Evolutionary conservation across 2,329 filamentous ascomycete species (phyloP).

Genomic region (Neonectria magnoliae): DNA sequence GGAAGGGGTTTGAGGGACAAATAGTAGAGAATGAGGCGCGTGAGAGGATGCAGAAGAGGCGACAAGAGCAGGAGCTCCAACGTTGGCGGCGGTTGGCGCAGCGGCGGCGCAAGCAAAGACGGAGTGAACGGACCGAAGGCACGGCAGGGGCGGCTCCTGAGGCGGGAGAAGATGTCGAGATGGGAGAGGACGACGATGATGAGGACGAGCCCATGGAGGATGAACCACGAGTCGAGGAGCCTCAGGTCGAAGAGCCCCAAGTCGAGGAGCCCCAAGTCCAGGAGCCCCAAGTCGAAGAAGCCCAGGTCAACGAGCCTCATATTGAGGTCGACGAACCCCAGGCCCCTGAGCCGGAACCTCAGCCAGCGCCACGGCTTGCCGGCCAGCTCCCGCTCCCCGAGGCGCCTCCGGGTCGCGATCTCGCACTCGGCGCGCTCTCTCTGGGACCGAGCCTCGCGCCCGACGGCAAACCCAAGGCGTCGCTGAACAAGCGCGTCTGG

Average conservation of each 20-base stretch:
- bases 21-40: slow-evolving; percentile 4
- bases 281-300: not conserved
- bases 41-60: slow-evolving; percentile 1
- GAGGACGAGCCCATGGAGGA: not conserved
- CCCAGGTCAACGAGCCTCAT: not conserved
- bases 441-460: not conserved
- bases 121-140: not conserved
- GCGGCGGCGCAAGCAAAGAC: slow-evolving; percentile 11
- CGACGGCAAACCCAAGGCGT: slow-evolving; percentile 7
- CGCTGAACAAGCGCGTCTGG: slow-evolving; percentile 33
- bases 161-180: slow-evolving; percentile 1
- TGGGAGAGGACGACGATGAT: not conserved
- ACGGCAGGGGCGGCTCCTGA: not conserved
- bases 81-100: slow-evolving; percentile 3
- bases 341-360: not conserved
- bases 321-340: too few relatives aligned
- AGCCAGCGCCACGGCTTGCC: too few relatives aligned
- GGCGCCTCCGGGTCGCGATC: not conserved
- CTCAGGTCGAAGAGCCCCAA: too few relatives aligned
- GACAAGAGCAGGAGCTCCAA: slow-evolving; percentile 1
- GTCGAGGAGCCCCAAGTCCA: not conserved
- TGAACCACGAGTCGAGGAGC: not conserved
- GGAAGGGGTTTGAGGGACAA: not conserved
- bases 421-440: not conserved
- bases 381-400: slow-evolving; percentile 17